phyloP scores from a whole-genome alignment of 176 grass and related monocot genomes.

The Oryza australiensis region DNA sequence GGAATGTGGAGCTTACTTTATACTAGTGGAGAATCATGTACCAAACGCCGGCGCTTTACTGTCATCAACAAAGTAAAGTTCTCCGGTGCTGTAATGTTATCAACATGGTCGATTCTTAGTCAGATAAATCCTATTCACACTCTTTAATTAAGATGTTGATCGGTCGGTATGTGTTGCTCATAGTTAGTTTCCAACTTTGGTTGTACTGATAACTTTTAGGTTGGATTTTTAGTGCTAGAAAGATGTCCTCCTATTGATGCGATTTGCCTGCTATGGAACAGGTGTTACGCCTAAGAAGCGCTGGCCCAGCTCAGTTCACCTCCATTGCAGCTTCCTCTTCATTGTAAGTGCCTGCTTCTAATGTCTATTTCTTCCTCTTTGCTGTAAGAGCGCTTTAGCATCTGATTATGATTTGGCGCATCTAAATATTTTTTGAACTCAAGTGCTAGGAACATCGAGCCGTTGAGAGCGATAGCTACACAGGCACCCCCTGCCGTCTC shows the following conservation, averaged over 20 bases:
- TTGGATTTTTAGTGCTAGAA: neutral
- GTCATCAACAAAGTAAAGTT: too few species aligned
- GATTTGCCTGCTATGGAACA: slow-evolving; percentile 7
- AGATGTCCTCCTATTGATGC: neutral
- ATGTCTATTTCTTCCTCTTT: neutral
- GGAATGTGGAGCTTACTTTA: neutral
- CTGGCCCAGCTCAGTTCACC: slow-evolving; percentile 11
- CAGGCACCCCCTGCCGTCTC: slow-evolving; percentile 64
- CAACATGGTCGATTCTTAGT: neutral
- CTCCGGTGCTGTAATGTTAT: too few species aligned
- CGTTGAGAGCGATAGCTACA: slow-evolving; percentile 71
- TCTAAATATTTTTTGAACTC: slow-evolving; percentile 15
- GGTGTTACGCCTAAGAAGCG: slow-evolving; percentile 37
- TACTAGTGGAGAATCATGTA: neutral
- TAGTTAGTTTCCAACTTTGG: neutral
- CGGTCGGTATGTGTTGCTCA: neutral
- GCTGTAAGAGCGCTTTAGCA: neutral
- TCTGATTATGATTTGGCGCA: neutral
- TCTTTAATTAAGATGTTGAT: neutral
- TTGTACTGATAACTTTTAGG: neutral
- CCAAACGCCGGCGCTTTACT: neutral
- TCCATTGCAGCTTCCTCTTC: slow-evolving; percentile 32
- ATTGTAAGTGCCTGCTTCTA: slow-evolving; percentile 15
- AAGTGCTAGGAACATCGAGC: slow-evolving; percentile 59
- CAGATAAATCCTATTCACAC: neutral